phyloP scores from a whole-genome alignment of 345 rosid species.

The Raphanus sativus region DNA sequence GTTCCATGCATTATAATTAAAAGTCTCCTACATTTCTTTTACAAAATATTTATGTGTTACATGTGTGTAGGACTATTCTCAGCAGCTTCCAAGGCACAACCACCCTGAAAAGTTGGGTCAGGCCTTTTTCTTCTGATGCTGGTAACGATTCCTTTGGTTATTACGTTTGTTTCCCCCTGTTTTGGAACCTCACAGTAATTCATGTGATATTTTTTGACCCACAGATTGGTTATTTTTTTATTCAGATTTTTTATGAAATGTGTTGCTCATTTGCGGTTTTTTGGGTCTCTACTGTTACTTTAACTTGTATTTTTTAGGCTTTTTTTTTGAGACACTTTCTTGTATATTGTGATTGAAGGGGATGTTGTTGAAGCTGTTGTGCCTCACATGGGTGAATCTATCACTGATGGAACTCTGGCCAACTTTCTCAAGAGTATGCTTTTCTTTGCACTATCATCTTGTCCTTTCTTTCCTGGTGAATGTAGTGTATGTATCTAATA shows the following conservation, averaged over 20 bases:
- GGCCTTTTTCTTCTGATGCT: conserved; percentile 64
- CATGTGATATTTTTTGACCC: too few relatives aligned
- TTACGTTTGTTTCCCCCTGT: too few relatives aligned
- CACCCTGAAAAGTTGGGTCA: conserved; percentile 48
- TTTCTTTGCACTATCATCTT: conserved; percentile 8
- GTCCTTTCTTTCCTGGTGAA: neutral
- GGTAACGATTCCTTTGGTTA: conserved; percentile 40
- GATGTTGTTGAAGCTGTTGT: conserved; percentile 75
- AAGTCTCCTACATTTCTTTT: neutral
- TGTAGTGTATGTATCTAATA: neutral
- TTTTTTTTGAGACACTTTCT: conserved; percentile 12
- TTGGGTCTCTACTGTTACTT: neutral
- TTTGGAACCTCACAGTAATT: too few relatives aligned
- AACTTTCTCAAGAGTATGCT: conserved; percentile 67
- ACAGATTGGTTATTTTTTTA: too few relatives aligned
- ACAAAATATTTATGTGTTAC: neutral
- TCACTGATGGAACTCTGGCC: conserved; percentile 81
- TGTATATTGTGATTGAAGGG: conserved; percentile 44
- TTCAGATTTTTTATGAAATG: neutral
- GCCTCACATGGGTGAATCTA: conserved; percentile 92
- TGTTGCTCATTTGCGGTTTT: neutral
- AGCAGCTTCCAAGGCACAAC: conserved; percentile 33
- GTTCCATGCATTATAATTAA: neutral
- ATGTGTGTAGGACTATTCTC: conserved; percentile 27
- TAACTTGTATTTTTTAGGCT: neutral